Evolutionary conservation across 768 basidiomycete genomes (phyloP), one percentile per base, ranked within the genome.

Genomic region (Asterophora lycoperdoides): DNA sequence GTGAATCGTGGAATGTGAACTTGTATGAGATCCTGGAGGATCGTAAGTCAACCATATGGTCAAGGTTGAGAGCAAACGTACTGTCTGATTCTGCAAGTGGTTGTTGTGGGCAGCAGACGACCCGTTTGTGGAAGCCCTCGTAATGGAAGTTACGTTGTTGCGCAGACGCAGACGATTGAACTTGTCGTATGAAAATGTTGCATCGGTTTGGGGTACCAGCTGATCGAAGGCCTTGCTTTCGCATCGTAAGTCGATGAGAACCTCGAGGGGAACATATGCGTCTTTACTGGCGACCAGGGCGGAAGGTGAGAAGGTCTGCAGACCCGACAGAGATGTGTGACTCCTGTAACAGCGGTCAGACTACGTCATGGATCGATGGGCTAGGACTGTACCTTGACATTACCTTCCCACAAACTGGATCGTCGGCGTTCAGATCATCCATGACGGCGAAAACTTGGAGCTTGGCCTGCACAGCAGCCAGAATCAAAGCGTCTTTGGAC

Each of bases 121-220:
- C 49, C 69, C 67, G n/a, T 79, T 74, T 8, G 64, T 56, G 13
- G 70, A 63, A 9, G 63, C 54, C 45, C 68, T 69, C 26, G 61
- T 64, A n/a, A 67, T 62, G 9, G 81, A 78, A 28, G 83, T 81
- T 26, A 84, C 68, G 52, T 79, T 81, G 56, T 84, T 90, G 37
- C 84, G 84, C 44, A 93, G 69, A 30, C 94, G 84, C 8, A 96
- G 76, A 35, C 86, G 84, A 67, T 98, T 98, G 72, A 95, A 95
- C 63, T 90, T 93, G 74, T 97, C 94, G 62, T 93, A 92, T 40
- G 84, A 86, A 52, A 95, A 80, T 4, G 77, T 82, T 0, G 88
- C 89, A 49, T 89, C 82, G 0, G 93, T 91, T 64, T 91, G 89
- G 2, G 91, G 88, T 5, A 97, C 88, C 33, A 98, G 76, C 2